These are phyloP conservation scores for Tremella yokohamensis DNA, from an alignment of 768 basidiomycete genomes.

Conservation along the genomic window DNA sequence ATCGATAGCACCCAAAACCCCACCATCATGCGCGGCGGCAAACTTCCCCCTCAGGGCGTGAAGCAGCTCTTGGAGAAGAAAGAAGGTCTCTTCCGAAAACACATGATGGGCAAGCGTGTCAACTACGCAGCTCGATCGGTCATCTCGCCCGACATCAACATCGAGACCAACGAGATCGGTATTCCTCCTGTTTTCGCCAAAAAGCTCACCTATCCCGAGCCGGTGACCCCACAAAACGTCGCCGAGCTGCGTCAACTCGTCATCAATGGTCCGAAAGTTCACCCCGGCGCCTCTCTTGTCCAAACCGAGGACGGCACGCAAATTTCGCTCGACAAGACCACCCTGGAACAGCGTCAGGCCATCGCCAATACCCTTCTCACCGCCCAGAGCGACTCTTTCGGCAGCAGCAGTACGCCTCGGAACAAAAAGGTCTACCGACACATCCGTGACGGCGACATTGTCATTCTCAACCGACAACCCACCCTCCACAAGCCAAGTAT, in stretches of 20 bases:
- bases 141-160: conserved; percentile 98
- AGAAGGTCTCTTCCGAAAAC: conserved; percentile 93
- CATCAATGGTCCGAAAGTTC: conserved; percentile 78
- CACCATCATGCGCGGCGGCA: conserved; percentile 74
- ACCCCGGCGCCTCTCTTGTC: conserved; percentile 91
- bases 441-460: conserved; percentile 85
- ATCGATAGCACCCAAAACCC: conserved; percentile 97
- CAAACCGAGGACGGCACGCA: conserved; percentile 92
- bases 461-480: conserved; percentile 95
- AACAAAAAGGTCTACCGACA: conserved; percentile 99
- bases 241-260: conserved; percentile 82
- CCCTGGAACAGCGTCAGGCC: conserved; percentile 83
- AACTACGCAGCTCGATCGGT: conserved; percentile 99
- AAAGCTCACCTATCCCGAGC: conserved; percentile 95
- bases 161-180: conserved; percentile 97
- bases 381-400: conserved; percentile 63
- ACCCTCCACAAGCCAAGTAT: conserved; percentile 98
- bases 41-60: conserved; percentile 84
- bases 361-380: conserved; percentile 93
- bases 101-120: conserved; percentile 99
- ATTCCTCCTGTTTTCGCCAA: conserved; percentile 95
- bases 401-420: conserved; percentile 56
- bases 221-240: conserved; percentile 87
- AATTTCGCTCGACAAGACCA: conserved; percentile 77
- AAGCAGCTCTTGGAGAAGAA: conserved; percentile 99